Percentiles rank a stretch among this genome's conserved stretches.
phyloP scores from a whole-genome alignment of 768 basidiomycete species.

The Gautieria morchelliformis region DNA sequence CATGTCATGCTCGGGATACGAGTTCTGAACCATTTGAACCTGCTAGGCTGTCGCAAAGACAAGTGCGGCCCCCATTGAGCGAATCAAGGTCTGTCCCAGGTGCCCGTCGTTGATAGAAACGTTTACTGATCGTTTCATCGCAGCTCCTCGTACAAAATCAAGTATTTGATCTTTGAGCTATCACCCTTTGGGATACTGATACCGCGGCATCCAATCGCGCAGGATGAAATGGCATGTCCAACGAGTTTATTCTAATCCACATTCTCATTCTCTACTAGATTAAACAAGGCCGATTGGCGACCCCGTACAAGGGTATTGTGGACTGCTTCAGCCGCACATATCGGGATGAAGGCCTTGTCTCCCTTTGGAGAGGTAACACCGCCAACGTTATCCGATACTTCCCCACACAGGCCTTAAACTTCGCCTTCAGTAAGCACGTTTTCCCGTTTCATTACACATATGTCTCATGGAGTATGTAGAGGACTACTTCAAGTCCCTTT shows the following conservation, averaged over 20 bases:
- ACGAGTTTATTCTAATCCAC: not conserved
- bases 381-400: conserved; percentile 99
- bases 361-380: conserved; percentile 99
- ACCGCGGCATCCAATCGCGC: not conserved
- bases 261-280: conserved; percentile 44
- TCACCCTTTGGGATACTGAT: not conserved
- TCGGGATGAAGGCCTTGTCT: conserved; percentile 88
- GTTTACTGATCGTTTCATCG: not conserved
- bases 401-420: conserved; percentile 99
- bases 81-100: conserved; percentile 58
- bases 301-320: conserved; percentile 91
- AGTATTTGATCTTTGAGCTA: conserved; percentile 1
- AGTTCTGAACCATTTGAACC: conserved; percentile 4
- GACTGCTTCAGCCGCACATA: conserved; percentile 94
- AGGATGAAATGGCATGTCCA: conserved; percentile 86
- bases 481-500: conserved; percentile 98
- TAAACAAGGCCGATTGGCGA: conserved; percentile 96
- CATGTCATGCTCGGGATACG: not conserved
- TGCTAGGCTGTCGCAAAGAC: conserved; percentile 95
- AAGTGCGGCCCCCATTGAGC: conserved; percentile 98
- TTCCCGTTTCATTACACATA: not conserved
- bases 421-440: conserved; percentile 88
- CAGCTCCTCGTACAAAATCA: conserved; percentile 92
- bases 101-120: conserved; percentile 2
- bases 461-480: conserved; percentile 33